Evolutionary conservation across 208 protist species (phyloP), one percentile per base, ranked within the genome.

Genomic region (Leishmania major): DNA sequence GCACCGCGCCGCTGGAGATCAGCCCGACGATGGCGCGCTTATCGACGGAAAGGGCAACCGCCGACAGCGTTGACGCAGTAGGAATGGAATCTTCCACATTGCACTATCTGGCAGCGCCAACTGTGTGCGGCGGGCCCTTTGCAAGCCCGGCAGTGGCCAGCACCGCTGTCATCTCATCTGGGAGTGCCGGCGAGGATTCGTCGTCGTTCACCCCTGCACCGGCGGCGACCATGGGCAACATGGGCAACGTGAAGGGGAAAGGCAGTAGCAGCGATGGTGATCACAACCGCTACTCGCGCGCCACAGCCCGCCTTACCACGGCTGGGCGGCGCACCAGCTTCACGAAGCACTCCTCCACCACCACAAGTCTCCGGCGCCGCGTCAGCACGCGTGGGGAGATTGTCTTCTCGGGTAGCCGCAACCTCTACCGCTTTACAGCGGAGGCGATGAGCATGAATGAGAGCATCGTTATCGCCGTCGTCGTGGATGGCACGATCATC

Each of bases 401-500:
- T 72, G 81, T 96, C 53, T 97, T 94, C 84, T 92, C 90, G 19
- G 93, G 93, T 66, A 95, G 94, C 77, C 85, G 85, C 35, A 93
- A 96, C 82, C 69, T 94, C 37, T 97, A 96, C 87, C 92, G 92
- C 71, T 97, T 97, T 86, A 88, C 91, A 31, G 76, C 88, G 3
- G 70, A 88, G 28, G 90, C 91, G 43, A 81, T 97, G 53, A 80
- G 81, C 10, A 40, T 87, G 22, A 90, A 80, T 70, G 86, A 90
- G 70, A 93, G 47, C 47, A 91, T 96, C 59, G 66, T 95, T 25
- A 93, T 97, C 69, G 89, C 87, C 57, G 89, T 96, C 49, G 86
- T 97, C 19, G 86, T 87, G 43, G 93, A 97, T 79, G 95, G 95
- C 78, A 95, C 92, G n/a, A 92, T 97, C 70, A 95, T 96, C 71